Evolutionary conservation across 2,329 filamentous ascomycete species (phyloP).

Genomic region (Pochonia chlamydosporia): DNA sequence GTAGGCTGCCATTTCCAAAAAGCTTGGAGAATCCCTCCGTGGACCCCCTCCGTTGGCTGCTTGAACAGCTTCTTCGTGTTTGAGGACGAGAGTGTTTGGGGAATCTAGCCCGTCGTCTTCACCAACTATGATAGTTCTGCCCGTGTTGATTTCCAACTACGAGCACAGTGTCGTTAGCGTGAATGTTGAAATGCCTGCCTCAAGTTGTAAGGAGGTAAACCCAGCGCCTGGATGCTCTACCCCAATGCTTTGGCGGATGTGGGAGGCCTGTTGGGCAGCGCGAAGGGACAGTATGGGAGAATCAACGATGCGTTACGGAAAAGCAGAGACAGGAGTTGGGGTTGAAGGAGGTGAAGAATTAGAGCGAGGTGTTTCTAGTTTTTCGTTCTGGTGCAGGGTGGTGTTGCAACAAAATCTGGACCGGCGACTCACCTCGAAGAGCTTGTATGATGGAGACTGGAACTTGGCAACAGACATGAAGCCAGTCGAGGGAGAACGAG

Average conservation of each 20-base stretch:
- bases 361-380: not conserved
- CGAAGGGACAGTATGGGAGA: too few relatives aligned
- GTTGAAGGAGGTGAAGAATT: not conserved
- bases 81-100: slow-evolving; percentile 49
- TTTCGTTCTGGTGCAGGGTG: not conserved
- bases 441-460: slow-evolving; percentile 49
- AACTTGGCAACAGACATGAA: slow-evolving; percentile 56
- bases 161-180: not conserved
- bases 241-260: too few relatives aligned
- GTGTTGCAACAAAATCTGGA: slow-evolving; percentile 25
- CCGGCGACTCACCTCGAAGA: slow-evolving; percentile 51
- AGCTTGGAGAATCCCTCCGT: slow-evolving; percentile 49
- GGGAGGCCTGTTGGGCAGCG: too few relatives aligned
- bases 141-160: slow-evolving; percentile 48
- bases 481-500: slow-evolving; percentile 23
- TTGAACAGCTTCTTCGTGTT: slow-evolving; percentile 51
- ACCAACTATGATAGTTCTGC: slow-evolving; percentile 50
- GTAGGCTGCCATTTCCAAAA: slow-evolving; percentile 43
- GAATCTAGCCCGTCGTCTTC: slow-evolving; percentile 52
- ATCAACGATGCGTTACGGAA: too few relatives aligned
- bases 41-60: slow-evolving; percentile 47
- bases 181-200: too few relatives aligned
- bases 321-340: not conserved
- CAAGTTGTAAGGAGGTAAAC: too few relatives aligned
- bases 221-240: too few relatives aligned